Evolutionary conservation across 257 asterid species (phyloP).

Genomic region (Catharanthus roseus): DNA sequence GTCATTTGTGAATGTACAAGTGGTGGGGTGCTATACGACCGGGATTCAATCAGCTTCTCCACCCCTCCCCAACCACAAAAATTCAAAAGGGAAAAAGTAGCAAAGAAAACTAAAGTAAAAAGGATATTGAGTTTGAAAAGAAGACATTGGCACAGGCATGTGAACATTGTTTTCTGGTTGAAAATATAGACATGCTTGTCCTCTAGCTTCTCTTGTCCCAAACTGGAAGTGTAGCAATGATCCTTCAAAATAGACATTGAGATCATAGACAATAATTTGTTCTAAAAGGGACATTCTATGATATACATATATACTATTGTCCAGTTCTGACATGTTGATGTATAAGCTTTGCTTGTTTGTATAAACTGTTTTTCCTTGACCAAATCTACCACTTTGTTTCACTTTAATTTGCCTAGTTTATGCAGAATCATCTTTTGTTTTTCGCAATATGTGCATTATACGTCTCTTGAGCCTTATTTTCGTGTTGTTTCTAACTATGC

Average conservation of each 20-base stretch:
- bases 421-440: background rate
- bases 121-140: background rate
- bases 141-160: constrained; percentile 2
- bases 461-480: constrained; percentile 3
- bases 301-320: background rate
- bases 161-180: background rate
- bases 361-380: background rate
- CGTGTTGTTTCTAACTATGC: constrained; percentile 1
- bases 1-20: too few relatives aligned
- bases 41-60: background rate
- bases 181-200: background rate
- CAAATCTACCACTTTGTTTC: background rate
- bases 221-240: background rate
- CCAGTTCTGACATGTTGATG: background rate
- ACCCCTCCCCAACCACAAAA: background rate
- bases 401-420: background rate
- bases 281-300: background rate
- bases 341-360: background rate
- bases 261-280: background rate
- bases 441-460: background rate
- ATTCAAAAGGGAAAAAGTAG: background rate
- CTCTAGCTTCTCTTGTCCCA: constrained; percentile 2
- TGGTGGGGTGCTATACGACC: background rate
- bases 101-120: background rate
- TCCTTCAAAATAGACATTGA: background rate